A percentile compares a stretch with the other conserved stretches of the same genome.
These are phyloP conservation scores for Xylariaceae sp. DNA, from an alignment of 2,329 filamentous ascomycete genomes.

Conservation along the genomic window DNA sequence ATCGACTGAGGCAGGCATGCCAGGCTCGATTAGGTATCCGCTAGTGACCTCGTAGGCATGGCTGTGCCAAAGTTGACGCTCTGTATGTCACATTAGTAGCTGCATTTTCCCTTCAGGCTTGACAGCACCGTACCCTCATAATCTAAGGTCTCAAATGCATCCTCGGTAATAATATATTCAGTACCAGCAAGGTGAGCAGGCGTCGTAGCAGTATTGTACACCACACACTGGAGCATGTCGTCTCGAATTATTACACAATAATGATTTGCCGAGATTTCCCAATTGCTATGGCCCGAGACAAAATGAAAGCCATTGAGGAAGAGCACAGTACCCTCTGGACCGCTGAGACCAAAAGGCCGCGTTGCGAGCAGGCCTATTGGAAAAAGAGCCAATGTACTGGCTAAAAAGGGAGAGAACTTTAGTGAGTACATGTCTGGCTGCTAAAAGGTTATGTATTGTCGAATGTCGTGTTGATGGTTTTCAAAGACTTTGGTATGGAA, in stretches of 20 bases:
- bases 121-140: conserved; percentile 31
- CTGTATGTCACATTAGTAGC: conserved; percentile 17
- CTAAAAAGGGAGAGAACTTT: not conserved
- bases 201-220: conserved; percentile 27
- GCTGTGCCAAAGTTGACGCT: conserved; percentile 34
- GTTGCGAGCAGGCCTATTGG: not conserved
- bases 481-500: not conserved
- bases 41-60: conserved; percentile 33
- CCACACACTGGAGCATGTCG: conserved; percentile 30
- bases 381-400: not conserved
- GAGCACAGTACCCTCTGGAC: conserved; percentile 6
- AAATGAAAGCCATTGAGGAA: conserved; percentile 12
- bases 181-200: conserved; percentile 29
- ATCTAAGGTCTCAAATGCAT: conserved; percentile 31
- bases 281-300: too few relatives aligned
- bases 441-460: not conserved
- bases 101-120: too few relatives aligned
- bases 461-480: too few relatives aligned
- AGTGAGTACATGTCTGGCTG: conserved; percentile 1
- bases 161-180: conserved; percentile 31
- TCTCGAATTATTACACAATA: conserved; percentile 33
- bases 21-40: conserved; percentile 31
- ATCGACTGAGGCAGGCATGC: conserved; percentile 28
- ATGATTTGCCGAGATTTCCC: conserved; percentile 34
- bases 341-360: conserved; percentile 9